phyloP scores from a whole-genome alignment of 192 early-diverging fungal species.

The Coemansia javaensis region DNA sequence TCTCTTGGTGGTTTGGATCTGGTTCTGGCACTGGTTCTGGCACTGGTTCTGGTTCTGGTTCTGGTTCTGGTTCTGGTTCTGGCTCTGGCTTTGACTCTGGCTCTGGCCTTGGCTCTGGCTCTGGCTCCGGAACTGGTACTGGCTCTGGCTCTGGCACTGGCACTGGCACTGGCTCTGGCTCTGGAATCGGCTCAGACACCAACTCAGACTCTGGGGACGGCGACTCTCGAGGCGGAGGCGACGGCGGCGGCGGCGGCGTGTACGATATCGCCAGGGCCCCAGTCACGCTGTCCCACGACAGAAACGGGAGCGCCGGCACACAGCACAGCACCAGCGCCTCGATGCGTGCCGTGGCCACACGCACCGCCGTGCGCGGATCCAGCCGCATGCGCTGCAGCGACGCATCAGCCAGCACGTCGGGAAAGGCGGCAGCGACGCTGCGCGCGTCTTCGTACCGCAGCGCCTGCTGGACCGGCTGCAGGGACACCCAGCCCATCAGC shows the following conservation, averaged over 20 bases:
- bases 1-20: too few species aligned
- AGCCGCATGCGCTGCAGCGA: slow-evolving; percentile 6
- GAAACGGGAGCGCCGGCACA: not conserved
- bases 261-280: not conserved
- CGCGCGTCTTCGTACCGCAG: slow-evolving; percentile 14
- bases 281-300: slow-evolving; percentile 13
- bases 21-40: not conserved
- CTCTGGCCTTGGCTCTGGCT: too few species aligned
- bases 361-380: not conserved
- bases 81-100: too few species aligned
- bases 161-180: too few species aligned
- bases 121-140: too few species aligned
- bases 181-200: too few species aligned
- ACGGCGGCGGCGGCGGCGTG: not conserved
- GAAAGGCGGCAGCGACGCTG: not conserved
- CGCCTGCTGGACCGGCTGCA: slow-evolving; percentile 13
- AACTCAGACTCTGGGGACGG: too few species aligned
- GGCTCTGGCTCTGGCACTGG: too few species aligned
- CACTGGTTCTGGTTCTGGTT: too few species aligned
- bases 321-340: not conserved
- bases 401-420: not conserved
- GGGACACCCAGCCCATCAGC: slow-evolving; percentile 34
- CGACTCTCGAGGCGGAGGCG: too few species aligned
- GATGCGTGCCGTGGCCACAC: slow-evolving; percentile 13
- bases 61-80: not conserved